Evolutionary conservation across 1,284 basidiomycete species (phyloP).

Genomic region (Waitea zeae): DNA sequence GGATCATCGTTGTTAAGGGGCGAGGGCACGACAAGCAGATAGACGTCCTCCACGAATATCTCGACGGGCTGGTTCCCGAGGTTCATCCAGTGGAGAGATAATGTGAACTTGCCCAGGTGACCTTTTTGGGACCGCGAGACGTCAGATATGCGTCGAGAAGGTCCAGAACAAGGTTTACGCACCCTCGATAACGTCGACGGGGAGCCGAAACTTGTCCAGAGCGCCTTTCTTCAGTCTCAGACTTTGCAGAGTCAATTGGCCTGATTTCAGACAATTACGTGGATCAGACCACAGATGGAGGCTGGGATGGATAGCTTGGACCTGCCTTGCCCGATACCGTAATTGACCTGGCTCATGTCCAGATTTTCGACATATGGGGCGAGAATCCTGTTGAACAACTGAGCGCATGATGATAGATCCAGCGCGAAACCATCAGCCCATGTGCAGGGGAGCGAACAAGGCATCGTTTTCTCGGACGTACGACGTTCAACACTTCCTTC

Average conservation of each 20-base stretch:
- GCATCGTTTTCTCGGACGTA: conserved; percentile 18
- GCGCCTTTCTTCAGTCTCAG: conserved; percentile 87
- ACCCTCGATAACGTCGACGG: conserved; percentile 94
- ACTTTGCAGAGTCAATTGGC: conserved; percentile 70
- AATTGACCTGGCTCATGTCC: conserved; percentile 88
- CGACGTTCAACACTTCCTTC: conserved; percentile 63
- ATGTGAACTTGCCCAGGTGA: conserved; percentile 81
- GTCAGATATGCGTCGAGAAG: background rate
- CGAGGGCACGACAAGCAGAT: conserved; percentile 82
- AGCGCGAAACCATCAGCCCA: background rate
- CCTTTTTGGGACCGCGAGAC: conserved; percentile 32
- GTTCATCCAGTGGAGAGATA: conserved; percentile 94
- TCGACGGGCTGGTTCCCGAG: conserved; percentile 89
- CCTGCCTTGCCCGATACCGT: conserved; percentile 83
- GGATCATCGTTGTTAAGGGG: conserved; percentile 57
- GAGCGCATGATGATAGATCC: conserved; percentile 3
- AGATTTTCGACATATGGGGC: conserved; percentile 95
- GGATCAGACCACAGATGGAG: conserved; percentile 3
- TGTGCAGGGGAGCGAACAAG: conserved; percentile 4
- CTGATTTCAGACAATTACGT: too few species aligned
- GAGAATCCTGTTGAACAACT: conserved; percentile 86
- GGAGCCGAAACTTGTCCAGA: conserved; percentile 90
- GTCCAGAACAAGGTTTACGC: conserved; percentile 5
- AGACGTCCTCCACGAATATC: conserved; percentile 88
- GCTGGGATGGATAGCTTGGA: background rate